Percentiles rank a stretch among this genome's conserved stretches.
phyloP scores from a whole-genome alignment of 257 asterid species.

The Dorcoceras hygrometricum region DNA sequence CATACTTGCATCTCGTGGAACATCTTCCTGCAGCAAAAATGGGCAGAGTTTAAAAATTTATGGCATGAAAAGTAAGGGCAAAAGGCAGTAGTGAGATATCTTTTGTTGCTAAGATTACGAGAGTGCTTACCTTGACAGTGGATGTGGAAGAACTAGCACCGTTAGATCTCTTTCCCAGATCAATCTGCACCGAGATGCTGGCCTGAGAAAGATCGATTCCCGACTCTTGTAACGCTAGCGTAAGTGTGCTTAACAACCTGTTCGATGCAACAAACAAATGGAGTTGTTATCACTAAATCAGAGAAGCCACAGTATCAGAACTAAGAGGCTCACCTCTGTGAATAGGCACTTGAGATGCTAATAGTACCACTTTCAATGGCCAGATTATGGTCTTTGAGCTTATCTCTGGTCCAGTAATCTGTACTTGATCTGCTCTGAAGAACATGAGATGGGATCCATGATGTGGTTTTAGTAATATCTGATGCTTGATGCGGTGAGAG shows the following conservation, averaged over 20 bases:
- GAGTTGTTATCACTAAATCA: neutral
- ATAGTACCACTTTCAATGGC: constrained; percentile 68
- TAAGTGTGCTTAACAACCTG: constrained; percentile 80
- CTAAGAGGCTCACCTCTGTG: constrained; percentile 61
- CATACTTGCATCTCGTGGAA: constrained; percentile 31
- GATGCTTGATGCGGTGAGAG: constrained; percentile 38
- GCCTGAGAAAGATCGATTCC: constrained; percentile 88
- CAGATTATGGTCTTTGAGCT: constrained; percentile 49
- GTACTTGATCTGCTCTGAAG: constrained; percentile 34
- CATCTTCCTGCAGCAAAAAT: constrained; percentile 43
- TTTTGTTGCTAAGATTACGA: neutral
- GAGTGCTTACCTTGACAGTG: constrained; percentile 47
- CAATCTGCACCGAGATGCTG: constrained; percentile 81
- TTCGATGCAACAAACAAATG: constrained; percentile 1
- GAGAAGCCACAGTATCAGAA: neutral
- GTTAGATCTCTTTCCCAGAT: constrained; percentile 66
- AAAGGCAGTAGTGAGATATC: neutral
- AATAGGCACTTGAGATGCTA: constrained; percentile 72
- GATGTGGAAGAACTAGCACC: constrained; percentile 47
- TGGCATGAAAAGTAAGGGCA: neutral
- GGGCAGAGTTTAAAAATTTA: neutral
- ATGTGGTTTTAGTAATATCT: constrained; percentile 35
- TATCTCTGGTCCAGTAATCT: constrained; percentile 34
- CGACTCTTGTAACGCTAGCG: constrained; percentile 75
- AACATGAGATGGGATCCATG: constrained; percentile 44